Percentiles rank a stretch among this genome's conserved stretches.
Conservation (phyloP, 1,139 yeast genomes). For the Lodderomyces theae region DNA sequence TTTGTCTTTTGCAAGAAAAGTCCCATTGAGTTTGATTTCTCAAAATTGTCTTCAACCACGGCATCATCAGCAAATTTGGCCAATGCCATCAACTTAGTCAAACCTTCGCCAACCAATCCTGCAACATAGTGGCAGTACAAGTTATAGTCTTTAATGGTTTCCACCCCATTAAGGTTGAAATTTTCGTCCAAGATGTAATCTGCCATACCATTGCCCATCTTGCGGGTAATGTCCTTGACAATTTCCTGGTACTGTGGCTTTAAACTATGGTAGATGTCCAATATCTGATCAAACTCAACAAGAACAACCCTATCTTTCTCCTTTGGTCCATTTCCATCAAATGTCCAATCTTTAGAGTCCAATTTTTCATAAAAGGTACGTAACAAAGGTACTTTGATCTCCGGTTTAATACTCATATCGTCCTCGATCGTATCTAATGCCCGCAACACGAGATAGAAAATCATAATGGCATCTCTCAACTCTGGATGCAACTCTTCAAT, state of each 20-base stretch:
- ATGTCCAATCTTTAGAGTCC: constrained; percentile 71
- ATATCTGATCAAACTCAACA: constrained; percentile 66
- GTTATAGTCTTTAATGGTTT: constrained; percentile 78
- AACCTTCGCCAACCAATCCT: constrained; percentile 95
- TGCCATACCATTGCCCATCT: constrained; percentile 99
- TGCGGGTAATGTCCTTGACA: constrained; percentile 67
- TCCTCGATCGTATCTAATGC: constrained; percentile 97
- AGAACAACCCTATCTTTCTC: constrained; percentile 83
- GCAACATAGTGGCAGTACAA: constrained; percentile 96
- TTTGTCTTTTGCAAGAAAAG: constrained; percentile 91
- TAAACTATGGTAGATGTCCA: constrained; percentile 69
- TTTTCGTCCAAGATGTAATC: constrained; percentile 79
- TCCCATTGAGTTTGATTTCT: constrained; percentile 85
- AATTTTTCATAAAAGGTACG: constrained; percentile 66
- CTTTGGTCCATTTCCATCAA: constrained; percentile 66
- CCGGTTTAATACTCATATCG: constrained; percentile 82
- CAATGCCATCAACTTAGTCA: constrained; percentile 73
- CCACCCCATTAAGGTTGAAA: constrained; percentile 76
- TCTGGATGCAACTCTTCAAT: constrained; percentile 91
- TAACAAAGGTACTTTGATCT: constrained; percentile 70
- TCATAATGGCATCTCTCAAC: constrained; percentile 72
- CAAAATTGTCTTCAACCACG: constrained; percentile 49
- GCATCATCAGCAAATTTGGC: constrained; percentile 61
- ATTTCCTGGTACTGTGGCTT: constrained; percentile 77
- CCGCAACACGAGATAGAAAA: constrained; percentile 81